phyloP scores from a whole-genome alignment of 805 yeast genomes.

The Yarrowia porcina region DNA sequence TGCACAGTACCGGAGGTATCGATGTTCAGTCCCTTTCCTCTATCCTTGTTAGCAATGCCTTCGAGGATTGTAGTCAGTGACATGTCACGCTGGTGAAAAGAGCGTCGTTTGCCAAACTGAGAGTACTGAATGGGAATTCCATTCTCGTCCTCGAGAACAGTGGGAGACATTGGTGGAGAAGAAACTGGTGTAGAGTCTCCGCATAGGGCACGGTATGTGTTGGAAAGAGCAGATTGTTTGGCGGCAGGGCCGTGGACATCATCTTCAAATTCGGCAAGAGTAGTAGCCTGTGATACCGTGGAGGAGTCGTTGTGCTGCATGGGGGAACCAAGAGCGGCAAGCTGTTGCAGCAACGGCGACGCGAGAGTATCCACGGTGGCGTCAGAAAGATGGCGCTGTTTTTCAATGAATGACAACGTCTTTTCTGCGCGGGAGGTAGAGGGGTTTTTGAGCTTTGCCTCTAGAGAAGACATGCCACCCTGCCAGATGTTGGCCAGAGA shows the following conservation, averaged over 20 bases:
- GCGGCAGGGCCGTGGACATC: constrained; percentile 8
- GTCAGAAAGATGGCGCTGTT: constrained; percentile 23
- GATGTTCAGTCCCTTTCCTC: background rate
- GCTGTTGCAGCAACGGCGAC: constrained; percentile 8
- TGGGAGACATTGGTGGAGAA: background rate
- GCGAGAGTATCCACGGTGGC: constrained; percentile 20
- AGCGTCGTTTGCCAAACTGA: constrained; percentile 10
- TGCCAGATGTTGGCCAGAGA: constrained; percentile 19
- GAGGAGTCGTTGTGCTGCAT: constrained; percentile 6
- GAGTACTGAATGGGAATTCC: constrained; percentile 9
- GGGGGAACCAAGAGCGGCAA: constrained; percentile 1
- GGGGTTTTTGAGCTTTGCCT: constrained; percentile 3
- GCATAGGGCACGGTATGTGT: constrained; percentile 19
- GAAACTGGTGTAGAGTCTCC: constrained; percentile 4
- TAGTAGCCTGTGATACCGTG: constrained; percentile 24
- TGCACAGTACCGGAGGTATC: constrained; percentile 1
- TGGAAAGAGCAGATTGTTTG: constrained; percentile 4
- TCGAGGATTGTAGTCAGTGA: constrained; percentile 31
- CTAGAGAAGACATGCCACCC: constrained; percentile 18
- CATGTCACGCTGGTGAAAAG: background rate
- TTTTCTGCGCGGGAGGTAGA: constrained; percentile 18
- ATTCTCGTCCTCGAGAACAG: constrained; percentile 2
- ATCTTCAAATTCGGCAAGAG: constrained; percentile 18
- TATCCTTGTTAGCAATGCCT: constrained; percentile 32
- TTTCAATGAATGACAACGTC: constrained; percentile 15